Evolutionary conservation across 768 basidiomycete species (phyloP).

Genomic region (Phylloporus rhodoxanthus): DNA sequence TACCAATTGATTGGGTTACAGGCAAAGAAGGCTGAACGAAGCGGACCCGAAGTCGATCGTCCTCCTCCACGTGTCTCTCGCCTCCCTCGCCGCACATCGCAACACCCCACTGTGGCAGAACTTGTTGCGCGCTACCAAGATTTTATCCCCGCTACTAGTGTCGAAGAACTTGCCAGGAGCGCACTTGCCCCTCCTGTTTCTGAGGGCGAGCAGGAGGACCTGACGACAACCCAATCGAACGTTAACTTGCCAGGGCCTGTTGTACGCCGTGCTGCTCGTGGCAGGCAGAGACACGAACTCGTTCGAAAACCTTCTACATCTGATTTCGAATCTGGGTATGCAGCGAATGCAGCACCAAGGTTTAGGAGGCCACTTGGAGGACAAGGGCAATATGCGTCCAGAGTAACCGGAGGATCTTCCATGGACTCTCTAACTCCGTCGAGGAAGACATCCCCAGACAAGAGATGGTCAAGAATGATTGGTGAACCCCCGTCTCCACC

Average conservation of each 20-base stretch:
- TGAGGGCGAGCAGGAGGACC: constrained; percentile 76
- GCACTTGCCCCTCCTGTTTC: constrained; percentile 64
- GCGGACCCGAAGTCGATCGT: constrained; percentile 10
- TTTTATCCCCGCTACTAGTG: constrained; percentile 63
- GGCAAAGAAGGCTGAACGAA: constrained; percentile 23
- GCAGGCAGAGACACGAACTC: constrained; percentile 43
- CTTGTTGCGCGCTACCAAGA: constrained; percentile 79
- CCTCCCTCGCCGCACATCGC: constrained; percentile 53
- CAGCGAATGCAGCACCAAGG: constrained; percentile 82
- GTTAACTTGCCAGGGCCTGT: constrained; percentile 20
- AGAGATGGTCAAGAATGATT: constrained; percentile 37
- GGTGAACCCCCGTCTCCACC: constrained; percentile 34
- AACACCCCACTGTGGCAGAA: constrained; percentile 73
- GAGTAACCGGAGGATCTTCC: constrained; percentile 38
- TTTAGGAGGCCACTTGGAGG: constrained; percentile 47
- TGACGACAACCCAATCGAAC: constrained; percentile 22
- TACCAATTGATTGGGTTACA: constrained; percentile 10
- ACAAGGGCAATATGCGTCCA: constrained; percentile 42
- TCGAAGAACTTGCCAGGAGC: constrained; percentile 66
- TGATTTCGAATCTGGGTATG: constrained; percentile 89
- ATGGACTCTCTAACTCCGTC: constrained; percentile 58
- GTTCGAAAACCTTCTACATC: constrained; percentile 59
- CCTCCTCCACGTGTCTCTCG: constrained; percentile 43
- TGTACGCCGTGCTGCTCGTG: constrained; percentile 37
- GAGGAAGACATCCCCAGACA: constrained; percentile 69